Conservation (phyloP, 805 yeast genomes). For the Saturnispora diversa region DNA sequence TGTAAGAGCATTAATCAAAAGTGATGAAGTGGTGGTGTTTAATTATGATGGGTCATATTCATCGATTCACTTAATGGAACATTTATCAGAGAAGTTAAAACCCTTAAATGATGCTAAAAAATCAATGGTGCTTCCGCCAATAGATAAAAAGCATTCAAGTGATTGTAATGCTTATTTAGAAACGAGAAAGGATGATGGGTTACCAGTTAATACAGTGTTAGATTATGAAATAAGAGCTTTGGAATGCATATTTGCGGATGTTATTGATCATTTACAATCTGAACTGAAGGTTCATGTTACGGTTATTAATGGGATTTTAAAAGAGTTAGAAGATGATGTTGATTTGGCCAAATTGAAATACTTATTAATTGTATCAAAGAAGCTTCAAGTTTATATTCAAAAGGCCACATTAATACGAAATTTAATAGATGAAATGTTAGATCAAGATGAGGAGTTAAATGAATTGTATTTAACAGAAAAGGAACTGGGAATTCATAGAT, state of each 20-base stretch:
- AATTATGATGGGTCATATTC: slow-evolving; percentile 39
- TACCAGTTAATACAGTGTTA: slow-evolving; percentile 24
- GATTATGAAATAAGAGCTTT: slow-evolving; percentile 90
- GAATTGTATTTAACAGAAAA: slow-evolving; percentile 71
- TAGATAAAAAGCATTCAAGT: too few relatives aligned
- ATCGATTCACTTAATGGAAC: slow-evolving; percentile 37
- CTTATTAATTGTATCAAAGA: slow-evolving; percentile 75
- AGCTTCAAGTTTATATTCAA: slow-evolving; percentile 73
- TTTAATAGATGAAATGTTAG: slow-evolving; percentile 74
- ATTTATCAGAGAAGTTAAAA: slow-evolving; percentile 33
- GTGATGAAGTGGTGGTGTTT: slow-evolving; percentile 46
- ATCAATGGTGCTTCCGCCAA: too few relatives aligned
- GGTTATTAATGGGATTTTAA: slow-evolving; percentile 62
- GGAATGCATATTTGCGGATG: slow-evolving; percentile 78
- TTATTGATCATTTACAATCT: slow-evolving; percentile 65
- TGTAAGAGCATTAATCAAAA: slow-evolving; percentile 44
- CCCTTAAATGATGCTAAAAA: slow-evolving; percentile 26
- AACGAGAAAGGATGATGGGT: not conserved
- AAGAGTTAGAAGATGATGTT: slow-evolving; percentile 73
- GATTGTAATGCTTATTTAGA: slow-evolving; percentile 10
- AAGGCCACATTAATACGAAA: slow-evolving; percentile 78
- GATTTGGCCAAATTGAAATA: slow-evolving; percentile 73
- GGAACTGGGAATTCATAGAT: slow-evolving; percentile 35
- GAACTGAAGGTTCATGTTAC: slow-evolving; percentile 83
- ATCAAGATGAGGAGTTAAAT: slow-evolving; percentile 80